Evolutionary conservation across 23 red algal species (phyloP).

Genomic region (Gracilariopsis chorda): DNA sequence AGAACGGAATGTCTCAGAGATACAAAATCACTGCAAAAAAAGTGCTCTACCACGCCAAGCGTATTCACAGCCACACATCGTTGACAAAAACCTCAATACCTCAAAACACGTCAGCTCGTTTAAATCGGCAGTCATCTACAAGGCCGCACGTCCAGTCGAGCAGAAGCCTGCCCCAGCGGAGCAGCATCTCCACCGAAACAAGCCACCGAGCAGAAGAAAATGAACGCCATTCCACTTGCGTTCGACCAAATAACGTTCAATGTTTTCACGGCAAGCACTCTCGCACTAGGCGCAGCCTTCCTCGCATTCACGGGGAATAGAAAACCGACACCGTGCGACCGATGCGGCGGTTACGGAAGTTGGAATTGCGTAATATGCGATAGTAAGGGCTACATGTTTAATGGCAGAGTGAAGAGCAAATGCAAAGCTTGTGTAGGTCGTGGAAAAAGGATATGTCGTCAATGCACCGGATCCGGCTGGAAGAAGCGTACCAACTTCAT

Average conservation of each 20-base stretch:
- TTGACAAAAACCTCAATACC: too few relatives aligned
- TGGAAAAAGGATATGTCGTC: conserved; percentile 47
- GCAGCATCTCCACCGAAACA: too few relatives aligned
- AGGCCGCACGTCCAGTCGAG: too few relatives aligned
- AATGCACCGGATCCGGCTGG: conserved; percentile 53
- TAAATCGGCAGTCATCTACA: too few relatives aligned
- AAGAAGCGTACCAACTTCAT: conserved; percentile 55
- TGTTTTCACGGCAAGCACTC: not conserved
- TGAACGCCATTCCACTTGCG: not conserved
- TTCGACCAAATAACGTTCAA: conserved; percentile 2
- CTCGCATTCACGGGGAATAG: not conserved
- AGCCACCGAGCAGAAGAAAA: too few relatives aligned
- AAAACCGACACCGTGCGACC: conserved; percentile 41
- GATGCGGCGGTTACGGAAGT: conserved; percentile 34
- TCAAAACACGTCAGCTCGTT: too few relatives aligned
- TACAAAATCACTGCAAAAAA: too few relatives aligned
- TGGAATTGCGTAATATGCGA: conserved; percentile 73
- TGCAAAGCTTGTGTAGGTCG: conserved; percentile 62
- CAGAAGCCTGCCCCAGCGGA: too few relatives aligned
- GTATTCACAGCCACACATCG: too few relatives aligned
- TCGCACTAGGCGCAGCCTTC: conserved; percentile 30
- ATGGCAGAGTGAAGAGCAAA: conserved; percentile 19
- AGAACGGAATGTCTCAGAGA: too few relatives aligned
- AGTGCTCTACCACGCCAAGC: too few relatives aligned
- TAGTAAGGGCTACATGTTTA: conserved; percentile 28